phyloP scores from a whole-genome alignment of 2,329 filamentous ascomycete genomes.

The Plenodomus biglobosus region DNA sequence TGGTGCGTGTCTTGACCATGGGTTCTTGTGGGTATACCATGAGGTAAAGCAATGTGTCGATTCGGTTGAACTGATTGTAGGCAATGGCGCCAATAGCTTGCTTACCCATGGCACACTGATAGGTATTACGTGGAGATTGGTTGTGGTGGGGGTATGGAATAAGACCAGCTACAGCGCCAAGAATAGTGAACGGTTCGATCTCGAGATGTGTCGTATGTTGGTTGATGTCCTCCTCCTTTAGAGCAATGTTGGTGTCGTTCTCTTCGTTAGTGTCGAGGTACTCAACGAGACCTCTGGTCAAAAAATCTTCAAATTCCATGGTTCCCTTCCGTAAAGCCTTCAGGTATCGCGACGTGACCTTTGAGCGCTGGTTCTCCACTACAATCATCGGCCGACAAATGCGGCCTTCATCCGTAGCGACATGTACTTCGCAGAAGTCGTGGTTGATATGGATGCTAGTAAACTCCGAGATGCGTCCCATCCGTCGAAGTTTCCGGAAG shows the following conservation, averaged over 20 bases:
- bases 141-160: conserved; percentile 99
- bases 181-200: conserved; percentile 95
- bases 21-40: conserved; percentile 97
- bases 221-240: conserved; percentile 83
- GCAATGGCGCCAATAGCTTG: conserved; percentile 98
- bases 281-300: conserved; percentile 86
- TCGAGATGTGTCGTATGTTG: conserved; percentile 88
- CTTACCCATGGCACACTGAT: conserved; percentile 99
- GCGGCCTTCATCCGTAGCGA: conserved; percentile 94
- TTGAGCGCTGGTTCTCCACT: conserved; percentile 83
- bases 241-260: conserved; percentile 89
- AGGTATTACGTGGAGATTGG: conserved; percentile 96
- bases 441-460: conserved; percentile 96
- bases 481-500: conserved; percentile 84
- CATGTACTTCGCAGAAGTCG: conserved; percentile 87
- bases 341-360: conserved; percentile 76
- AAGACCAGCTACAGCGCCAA: conserved; percentile 91
- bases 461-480: conserved; percentile 91
- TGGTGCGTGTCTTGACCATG: conserved; percentile 96
- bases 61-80: conserved; percentile 95
- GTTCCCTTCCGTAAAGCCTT: conserved; percentile 79
- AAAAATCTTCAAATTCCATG: conserved; percentile 90
- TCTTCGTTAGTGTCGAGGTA: conserved; percentile 99
- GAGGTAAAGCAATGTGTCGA: conserved; percentile 93
- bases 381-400: conserved; percentile 96